Conservation (phyloP, 768 basidiomycete species). For the Leucocoprinus birnbaumii region DNA sequence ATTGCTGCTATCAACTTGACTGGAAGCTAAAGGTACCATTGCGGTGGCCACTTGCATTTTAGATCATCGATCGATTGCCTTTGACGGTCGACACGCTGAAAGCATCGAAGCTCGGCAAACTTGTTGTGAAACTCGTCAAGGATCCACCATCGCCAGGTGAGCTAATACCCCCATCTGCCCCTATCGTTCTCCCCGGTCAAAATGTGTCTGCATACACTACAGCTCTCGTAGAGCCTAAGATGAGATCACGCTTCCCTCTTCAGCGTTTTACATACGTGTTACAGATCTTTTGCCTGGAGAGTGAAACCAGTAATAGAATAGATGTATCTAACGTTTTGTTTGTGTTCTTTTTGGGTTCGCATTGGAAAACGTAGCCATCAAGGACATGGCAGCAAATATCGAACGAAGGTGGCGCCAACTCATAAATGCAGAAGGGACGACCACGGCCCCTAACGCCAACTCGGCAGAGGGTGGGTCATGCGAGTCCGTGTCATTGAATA, state of each 20-base stretch:
- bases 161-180: conserved; percentile 29
- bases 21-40: conserved; percentile 8
- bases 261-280: conserved; percentile 18
- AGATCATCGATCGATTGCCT: conserved; percentile 86
- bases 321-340: conserved; percentile 69
- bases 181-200: conserved; percentile 6
- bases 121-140: conserved; percentile 74
- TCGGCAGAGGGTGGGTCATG: conserved; percentile 72
- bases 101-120: conserved; percentile 74
- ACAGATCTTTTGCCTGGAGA: conserved; percentile 21
- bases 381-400: conserved; percentile 90
- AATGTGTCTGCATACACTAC: conserved; percentile 7
- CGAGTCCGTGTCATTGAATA: conserved; percentile 32
- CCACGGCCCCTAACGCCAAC: conserved; percentile 43
- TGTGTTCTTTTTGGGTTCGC: conserved; percentile 33
- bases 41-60: conserved; percentile 11
- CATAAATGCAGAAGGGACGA: conserved; percentile 39
- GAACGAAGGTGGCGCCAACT: conserved; percentile 79
- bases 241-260: conserved; percentile 12
- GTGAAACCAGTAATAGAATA: conserved; percentile 38
- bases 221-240: conserved; percentile 12
- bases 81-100: conserved; percentile 67
- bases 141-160: conserved; percentile 80
- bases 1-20: not conserved
- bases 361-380: conserved; percentile 65